phyloP scores from a whole-genome alignment of 129 eudicot genomes.

The Escallonia rubra region DNA sequence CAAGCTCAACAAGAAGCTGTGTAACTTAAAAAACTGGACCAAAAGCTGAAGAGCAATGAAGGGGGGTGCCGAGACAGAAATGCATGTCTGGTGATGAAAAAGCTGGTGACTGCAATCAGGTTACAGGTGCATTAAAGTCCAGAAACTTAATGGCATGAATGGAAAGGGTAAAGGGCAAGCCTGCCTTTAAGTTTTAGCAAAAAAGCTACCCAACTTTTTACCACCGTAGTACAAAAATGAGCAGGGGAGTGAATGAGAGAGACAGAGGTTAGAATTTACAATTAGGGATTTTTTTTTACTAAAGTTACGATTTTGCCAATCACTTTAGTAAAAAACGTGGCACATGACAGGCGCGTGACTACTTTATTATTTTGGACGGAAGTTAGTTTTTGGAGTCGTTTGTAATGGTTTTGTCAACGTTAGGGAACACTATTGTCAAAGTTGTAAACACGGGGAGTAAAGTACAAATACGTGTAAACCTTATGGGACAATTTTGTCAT shows the following conservation, averaged over 20 bases:
- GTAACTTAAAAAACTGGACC: background rate
- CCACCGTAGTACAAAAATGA: background rate
- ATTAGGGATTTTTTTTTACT: too few species aligned
- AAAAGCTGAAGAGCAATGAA: background rate
- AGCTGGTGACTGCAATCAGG: background rate
- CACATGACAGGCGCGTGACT: too few species aligned
- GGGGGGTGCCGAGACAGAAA: background rate
- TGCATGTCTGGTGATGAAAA: background rate
- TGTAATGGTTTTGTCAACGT: too few species aligned
- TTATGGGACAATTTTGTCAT: too few species aligned
- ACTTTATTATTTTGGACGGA: too few species aligned
- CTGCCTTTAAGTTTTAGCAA: background rate
- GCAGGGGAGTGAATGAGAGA: constrained; percentile 7
- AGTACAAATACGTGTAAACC: too few species aligned
- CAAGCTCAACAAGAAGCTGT: background rate
- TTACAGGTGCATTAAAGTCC: constrained; percentile 5
- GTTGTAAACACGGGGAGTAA: too few species aligned
- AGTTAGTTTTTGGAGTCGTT: too few species aligned
- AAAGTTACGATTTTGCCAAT: too few species aligned
- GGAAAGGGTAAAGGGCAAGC: background rate
- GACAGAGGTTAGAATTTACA: too few species aligned
- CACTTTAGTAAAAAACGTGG: too few species aligned
- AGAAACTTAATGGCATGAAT: background rate
- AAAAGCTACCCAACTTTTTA: constrained; percentile 8
- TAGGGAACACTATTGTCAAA: too few species aligned